Evolutionary conservation across 345 rosid genomes (phyloP).

Genomic region (Litchi chinensis): DNA sequence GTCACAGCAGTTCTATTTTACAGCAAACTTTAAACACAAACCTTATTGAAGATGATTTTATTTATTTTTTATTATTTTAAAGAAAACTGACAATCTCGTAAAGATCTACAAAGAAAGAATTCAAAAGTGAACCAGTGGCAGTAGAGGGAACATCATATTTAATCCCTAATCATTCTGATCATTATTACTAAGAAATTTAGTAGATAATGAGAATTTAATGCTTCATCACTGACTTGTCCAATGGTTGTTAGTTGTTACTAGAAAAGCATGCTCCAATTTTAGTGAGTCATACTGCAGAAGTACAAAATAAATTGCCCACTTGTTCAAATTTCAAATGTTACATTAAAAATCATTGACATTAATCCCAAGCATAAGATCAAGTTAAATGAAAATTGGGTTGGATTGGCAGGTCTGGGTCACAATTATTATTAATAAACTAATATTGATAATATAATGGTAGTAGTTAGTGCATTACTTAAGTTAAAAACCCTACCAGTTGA

Average conservation of each 20-base stretch:
- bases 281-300: background rate
- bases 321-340: no score
- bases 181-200: no score
- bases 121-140: background rate
- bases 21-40: background rate
- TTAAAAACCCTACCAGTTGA: slow-evolving; percentile 58
- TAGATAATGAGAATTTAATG: no score
- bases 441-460: background rate
- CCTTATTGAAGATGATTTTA: background rate
- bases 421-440: background rate
- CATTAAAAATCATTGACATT: no score
- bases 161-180: background rate
- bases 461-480: background rate
- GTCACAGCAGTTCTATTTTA: background rate
- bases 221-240: background rate
- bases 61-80: no score
- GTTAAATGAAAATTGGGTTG: background rate
- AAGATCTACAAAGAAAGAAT: background rate
- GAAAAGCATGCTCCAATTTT: background rate
- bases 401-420: background rate
- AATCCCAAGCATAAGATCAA: no score
- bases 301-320: no score
- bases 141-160: no score
- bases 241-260: background rate
- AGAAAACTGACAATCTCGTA: background rate